Conservation (phyloP, 1,139 yeast genomes). For the Candida neerlandica region DNA sequence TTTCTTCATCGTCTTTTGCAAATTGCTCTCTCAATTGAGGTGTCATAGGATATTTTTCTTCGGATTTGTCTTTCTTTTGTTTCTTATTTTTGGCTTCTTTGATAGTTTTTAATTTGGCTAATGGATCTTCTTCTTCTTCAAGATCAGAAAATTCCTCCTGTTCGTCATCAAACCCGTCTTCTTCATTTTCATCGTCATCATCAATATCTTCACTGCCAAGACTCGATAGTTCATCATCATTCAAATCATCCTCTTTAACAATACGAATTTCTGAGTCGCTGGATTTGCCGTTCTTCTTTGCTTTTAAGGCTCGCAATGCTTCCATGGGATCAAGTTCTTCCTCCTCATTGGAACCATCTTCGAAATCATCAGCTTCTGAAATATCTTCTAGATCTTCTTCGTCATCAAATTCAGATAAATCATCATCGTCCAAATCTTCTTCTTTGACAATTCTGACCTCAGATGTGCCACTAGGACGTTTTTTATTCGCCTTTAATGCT, state of each 20-base stretch:
- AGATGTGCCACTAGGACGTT: constrained; percentile 2
- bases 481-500: constrained; percentile 12
- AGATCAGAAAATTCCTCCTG: constrained; percentile 10
- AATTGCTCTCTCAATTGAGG: constrained; percentile 48
- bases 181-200: constrained; percentile 19
- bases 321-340: constrained; percentile 27
- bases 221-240: constrained; percentile 18
- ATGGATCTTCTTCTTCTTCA: constrained; percentile 32
- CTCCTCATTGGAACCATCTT: constrained; percentile 4
- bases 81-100: constrained; percentile 32
- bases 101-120: constrained; percentile 46
- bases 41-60: constrained; percentile 21
- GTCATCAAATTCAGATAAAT: constrained; percentile 14
- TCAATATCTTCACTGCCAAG: constrained; percentile 16
- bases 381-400: neutral
- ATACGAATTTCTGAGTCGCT: constrained; percentile 16
- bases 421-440: constrained; percentile 27
- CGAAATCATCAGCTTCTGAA: constrained; percentile 9
- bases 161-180: constrained; percentile 15
- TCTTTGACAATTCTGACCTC: constrained; percentile 25
- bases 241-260: constrained; percentile 27
- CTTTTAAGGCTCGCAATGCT: constrained; percentile 25
- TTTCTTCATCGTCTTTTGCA: constrained; percentile 73
- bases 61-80: constrained; percentile 13
- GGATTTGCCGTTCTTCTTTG: constrained; percentile 22